Conservation (phyloP, 192 early-diverging fungal genomes). For the Phycomyces blakesleeanus region DNA sequence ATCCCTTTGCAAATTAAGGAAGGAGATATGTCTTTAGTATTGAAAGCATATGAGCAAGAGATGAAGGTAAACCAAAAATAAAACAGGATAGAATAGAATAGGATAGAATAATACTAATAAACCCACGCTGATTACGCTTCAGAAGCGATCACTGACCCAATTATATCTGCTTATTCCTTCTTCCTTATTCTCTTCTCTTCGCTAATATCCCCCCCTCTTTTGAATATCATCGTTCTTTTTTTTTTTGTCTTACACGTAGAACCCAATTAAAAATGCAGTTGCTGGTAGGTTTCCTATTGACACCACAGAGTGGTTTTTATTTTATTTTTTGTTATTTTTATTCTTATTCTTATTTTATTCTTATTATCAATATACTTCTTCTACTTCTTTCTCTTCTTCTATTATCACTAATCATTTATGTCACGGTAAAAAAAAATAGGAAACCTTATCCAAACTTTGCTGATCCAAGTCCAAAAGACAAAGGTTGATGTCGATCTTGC, state of each 20-base stretch:
- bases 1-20: conserved; percentile 57
- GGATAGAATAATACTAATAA: no score
- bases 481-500: conserved; percentile 92
- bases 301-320: background rate
- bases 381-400: background rate
- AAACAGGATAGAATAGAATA: background rate
- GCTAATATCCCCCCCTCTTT: background rate
- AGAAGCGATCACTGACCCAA: background rate
- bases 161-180: background rate
- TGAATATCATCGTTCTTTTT: background rate
- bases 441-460: conserved; percentile 64
- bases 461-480: conserved; percentile 89
- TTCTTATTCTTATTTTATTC: no score
- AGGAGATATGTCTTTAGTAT: conserved; percentile 79
- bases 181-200: background rate
- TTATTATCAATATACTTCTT: no score
- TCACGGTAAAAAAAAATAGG: no score
- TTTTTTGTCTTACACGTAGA: no score
- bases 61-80: conserved; percentile 47
- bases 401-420: no score
- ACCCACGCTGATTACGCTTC: background rate
- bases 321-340: no score
- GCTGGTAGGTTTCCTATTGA: conserved; percentile 11
- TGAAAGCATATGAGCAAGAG: conserved; percentile 75
- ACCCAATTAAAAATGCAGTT: conserved; percentile 43